Conservation (phyloP, 176 grass and related monocot species). For the Typha latifolia region DNA sequence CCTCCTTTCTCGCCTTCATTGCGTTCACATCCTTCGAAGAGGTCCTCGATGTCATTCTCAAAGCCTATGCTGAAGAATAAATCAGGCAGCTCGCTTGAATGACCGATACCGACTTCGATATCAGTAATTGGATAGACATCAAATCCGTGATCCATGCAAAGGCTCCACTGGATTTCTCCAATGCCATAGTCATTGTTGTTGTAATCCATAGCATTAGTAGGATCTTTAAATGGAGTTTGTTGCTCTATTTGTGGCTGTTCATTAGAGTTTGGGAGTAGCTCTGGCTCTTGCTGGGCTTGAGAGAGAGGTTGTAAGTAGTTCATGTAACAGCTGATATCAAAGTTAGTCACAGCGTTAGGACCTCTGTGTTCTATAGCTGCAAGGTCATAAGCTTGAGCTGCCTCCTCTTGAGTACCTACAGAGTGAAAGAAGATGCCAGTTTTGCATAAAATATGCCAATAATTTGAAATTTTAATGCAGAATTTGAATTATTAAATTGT, state of each 20-base stretch:
- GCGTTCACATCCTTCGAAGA: slow-evolving; percentile 26
- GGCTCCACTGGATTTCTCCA: slow-evolving; percentile 34
- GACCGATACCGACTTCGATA: slow-evolving; percentile 12
- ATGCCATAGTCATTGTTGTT: not conserved
- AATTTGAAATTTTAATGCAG: too few species aligned
- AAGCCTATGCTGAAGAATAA: slow-evolving; percentile 24
- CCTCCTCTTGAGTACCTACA: slow-evolving; percentile 86
- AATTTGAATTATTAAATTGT: too few species aligned
- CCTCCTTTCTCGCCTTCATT: slow-evolving; percentile 6
- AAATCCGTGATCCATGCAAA: slow-evolving; percentile 38
- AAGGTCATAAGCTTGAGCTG: slow-evolving; percentile 92
- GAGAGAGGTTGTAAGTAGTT: slow-evolving; percentile 27
- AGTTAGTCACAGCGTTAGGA: slow-evolving; percentile 73
- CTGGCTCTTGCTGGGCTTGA: slow-evolving; percentile 16
- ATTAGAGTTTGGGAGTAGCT: slow-evolving; percentile 26
- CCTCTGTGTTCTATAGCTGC: slow-evolving; percentile 86
- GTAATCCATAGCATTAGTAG: slow-evolving; percentile 1
- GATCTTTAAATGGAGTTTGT: slow-evolving; percentile 10
- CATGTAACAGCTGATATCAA: slow-evolving; percentile 62
- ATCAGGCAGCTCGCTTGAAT: slow-evolving; percentile 23
- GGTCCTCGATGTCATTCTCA: slow-evolving; percentile 22
- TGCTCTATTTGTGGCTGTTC: slow-evolving; percentile 26
- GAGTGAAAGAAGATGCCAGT: not conserved
- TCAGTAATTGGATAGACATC: slow-evolving; percentile 4
- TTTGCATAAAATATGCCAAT: not conserved